Evolutionary conservation across 768 basidiomycete genomes (phyloP).

Genomic region (Boletellus sp.): DNA sequence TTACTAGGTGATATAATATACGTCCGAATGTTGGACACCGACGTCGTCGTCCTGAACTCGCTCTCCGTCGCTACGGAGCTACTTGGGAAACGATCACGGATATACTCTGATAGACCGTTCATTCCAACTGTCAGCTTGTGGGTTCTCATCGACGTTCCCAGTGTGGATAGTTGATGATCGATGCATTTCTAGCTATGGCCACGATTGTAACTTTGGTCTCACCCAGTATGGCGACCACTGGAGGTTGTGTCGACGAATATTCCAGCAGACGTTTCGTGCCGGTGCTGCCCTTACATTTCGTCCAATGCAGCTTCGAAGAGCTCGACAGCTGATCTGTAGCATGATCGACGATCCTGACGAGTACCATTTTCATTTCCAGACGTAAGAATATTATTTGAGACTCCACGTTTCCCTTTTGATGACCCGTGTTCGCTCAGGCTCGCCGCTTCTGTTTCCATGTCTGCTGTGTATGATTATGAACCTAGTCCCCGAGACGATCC

Average conservation of each 20-base stretch:
- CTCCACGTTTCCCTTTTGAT: too few relatives aligned
- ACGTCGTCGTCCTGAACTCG: not conserved
- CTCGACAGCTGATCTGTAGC: not conserved
- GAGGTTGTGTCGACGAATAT: conserved; percentile 2
- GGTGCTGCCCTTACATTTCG: not conserved
- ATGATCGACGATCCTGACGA: not conserved
- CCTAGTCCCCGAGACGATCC: conserved; percentile 5
- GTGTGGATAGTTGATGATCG: not conserved
- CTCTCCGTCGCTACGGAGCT: not conserved
- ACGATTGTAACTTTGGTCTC: not conserved
- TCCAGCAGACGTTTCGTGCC: conserved; percentile 1
- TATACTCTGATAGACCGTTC: conserved; percentile 1
- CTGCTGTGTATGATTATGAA: conserved; percentile 15
- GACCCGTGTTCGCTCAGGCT: conserved; percentile 11
- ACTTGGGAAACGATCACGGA: not conserved
- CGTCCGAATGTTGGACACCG: not conserved
- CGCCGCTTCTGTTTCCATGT: conserved; percentile 28
- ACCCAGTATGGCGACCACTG: not conserved
- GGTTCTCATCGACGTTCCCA: not conserved
- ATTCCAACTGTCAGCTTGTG: not conserved
- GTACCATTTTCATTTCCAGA: conserved; percentile 1
- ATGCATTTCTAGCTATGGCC: not conserved
- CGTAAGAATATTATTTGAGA: not conserved
- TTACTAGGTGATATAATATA: not conserved
- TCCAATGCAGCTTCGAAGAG: not conserved